A percentile compares a stretch with the other conserved stretches of the same genome.
These are phyloP conservation scores for Perilla frutescens DNA, from an alignment of 257 asterid species.

Conservation along the genomic window DNA sequence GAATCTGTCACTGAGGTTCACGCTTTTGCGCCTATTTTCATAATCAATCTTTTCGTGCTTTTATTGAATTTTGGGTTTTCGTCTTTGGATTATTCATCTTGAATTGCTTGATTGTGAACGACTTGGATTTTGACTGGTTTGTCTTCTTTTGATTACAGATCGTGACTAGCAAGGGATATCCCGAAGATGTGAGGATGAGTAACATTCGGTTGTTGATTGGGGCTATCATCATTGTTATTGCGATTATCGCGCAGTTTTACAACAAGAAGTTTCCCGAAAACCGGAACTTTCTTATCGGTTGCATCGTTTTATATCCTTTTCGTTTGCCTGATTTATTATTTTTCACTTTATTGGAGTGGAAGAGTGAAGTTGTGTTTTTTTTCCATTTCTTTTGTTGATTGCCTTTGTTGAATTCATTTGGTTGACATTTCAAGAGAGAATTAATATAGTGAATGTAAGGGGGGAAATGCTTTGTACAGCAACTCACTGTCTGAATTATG, in stretches of 20 bases:
- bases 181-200: slow-evolving; percentile 87
- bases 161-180: slow-evolving; percentile 85
- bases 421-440: slow-evolving; percentile 6
- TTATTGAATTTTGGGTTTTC: not conserved
- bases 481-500: not conserved
- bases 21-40: not conserved
- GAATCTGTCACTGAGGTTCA: slow-evolving; percentile 86
- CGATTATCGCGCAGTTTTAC: slow-evolving; percentile 94
- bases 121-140: not conserved
- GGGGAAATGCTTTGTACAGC: not conserved
- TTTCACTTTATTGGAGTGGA: slow-evolving; percentile 5
- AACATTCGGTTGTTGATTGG: slow-evolving; percentile 80
- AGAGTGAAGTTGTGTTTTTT: not conserved
- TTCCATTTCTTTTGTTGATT: not conserved
- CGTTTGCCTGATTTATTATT: not conserved
- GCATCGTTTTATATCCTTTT: slow-evolving; percentile 95
- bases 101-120: slow-evolving; percentile 3
- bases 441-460: not conserved
- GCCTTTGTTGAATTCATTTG: slow-evolving; percentile 6
- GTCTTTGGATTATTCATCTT: not conserved
- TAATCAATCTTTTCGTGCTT: not conserved
- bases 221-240: slow-evolving; percentile 62
- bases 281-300: slow-evolving; percentile 75
- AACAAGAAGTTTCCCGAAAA: slow-evolving; percentile 91
- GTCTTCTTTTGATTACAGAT: slow-evolving; percentile 51